Base-by-base conservation (phyloP, 139 green algal species). In the Edaphochlamys debaryana region DNA sequence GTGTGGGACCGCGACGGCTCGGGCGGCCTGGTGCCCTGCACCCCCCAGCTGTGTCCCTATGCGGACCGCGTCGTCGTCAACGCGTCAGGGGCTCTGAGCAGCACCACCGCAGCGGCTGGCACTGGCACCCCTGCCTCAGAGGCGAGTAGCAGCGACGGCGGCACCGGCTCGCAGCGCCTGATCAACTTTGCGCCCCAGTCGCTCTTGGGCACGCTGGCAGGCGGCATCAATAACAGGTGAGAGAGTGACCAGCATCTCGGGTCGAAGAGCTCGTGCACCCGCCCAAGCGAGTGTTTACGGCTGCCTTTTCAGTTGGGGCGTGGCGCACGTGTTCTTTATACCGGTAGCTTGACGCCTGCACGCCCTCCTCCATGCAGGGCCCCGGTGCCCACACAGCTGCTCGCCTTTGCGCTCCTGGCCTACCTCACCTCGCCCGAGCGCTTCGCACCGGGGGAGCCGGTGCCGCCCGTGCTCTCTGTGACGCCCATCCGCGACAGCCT, bases 351-450 rank as follows among this genome's bases (percentile, higher is more conserved):
- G n/a, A n/a, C n/a, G n/a, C n/a, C n/a, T n/a, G n/a, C n/a, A n/a
- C n/a, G n/a, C n/a, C 45, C 37, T 23, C 37, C 4, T 25, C 11
- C 38, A 2, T 27, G 27, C 75, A 81, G 75, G 38, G 3, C 40
- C 29, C 75, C 75, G 27, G 0, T 48, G 8, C 27, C 71, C 5
- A 19, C 19, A 11, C 75, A 81, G 58, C 56, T 45, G 34, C 22
- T 81, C 1, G n/a, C 60, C 7, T 71, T 42, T 6, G 30, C 54
- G 60, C 13, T 81, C 30, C 60, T 81, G 0, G 30, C 3, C n/a
- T 81, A 50, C 75, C n/a, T 81, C 30, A 38, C 20, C n/a, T 81
- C 75, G 23, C 60, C 45, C 36, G 75, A 81, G 0, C 75, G 75
- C 40, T 72, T 40, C 30, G 30, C 0, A 2, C 1, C n/a, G 0